These are phyloP conservation scores for Senecio squalidus DNA, from an alignment of 140 eudicot species.

Conservation along the genomic window DNA sequence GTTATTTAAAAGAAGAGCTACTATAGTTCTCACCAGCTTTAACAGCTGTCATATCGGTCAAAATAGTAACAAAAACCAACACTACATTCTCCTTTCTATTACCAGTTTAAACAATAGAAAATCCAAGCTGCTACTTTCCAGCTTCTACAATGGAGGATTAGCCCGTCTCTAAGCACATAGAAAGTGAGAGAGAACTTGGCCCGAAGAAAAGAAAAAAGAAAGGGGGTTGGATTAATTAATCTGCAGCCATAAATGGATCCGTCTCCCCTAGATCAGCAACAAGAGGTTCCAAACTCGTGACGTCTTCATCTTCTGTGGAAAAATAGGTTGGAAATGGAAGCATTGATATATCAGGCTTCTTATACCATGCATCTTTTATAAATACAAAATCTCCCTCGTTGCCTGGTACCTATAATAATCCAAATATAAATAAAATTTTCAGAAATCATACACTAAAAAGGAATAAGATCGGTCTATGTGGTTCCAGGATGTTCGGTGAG, in stretches of 20 bases:
- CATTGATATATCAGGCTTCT: constrained; percentile 62
- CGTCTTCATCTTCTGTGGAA: constrained; percentile 67
- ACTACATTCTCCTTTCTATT: constrained; percentile 14
- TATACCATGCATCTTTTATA: constrained; percentile 72
- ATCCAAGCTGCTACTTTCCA: constrained; percentile 12
- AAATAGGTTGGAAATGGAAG: constrained; percentile 90
- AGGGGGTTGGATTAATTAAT: constrained; percentile 15
- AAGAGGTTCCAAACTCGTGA: constrained; percentile 47
- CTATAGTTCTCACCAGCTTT: not conserved
- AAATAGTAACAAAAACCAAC: constrained; percentile 6
- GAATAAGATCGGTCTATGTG: not conserved
- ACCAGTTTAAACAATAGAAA: constrained; percentile 1
- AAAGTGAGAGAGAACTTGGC: not conserved
- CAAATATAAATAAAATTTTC: not conserved
- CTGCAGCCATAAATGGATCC: constrained; percentile 86
- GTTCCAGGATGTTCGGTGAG: not conserved
- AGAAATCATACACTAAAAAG: not conserved
- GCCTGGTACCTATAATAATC: constrained; percentile 61
- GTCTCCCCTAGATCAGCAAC: constrained; percentile 71
- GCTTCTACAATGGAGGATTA: constrained; percentile 16
- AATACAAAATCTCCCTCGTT: constrained; percentile 78
- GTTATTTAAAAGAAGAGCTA: constrained; percentile 3
- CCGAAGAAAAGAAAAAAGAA: not conserved
- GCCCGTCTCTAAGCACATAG: constrained; percentile 7
- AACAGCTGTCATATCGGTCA: constrained; percentile 9